phyloP scores from a whole-genome alignment of 2,329 filamentous ascomycete genomes.

The Cercospora brassicicola region DNA sequence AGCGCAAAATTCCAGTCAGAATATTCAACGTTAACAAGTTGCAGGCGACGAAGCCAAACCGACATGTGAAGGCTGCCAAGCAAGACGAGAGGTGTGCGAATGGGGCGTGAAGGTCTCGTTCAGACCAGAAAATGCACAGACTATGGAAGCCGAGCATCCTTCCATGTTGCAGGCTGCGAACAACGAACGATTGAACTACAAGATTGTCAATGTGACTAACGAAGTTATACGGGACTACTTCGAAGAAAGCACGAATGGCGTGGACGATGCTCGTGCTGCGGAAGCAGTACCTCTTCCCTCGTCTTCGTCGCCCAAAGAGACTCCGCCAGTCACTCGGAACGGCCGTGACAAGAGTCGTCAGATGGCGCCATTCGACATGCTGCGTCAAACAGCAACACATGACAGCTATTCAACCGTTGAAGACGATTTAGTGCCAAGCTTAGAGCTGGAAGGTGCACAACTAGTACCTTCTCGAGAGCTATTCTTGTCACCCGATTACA shows the following conservation, averaged over 20 bases:
- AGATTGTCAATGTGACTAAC: constrained; percentile 38
- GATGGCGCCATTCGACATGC: constrained; percentile 10
- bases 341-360: background rate
- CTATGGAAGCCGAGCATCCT: constrained; percentile 34
- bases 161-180: constrained; percentile 33
- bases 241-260: constrained; percentile 26
- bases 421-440: background rate
- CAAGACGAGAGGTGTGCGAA: constrained; percentile 35
- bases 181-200: constrained; percentile 22
- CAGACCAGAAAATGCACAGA: constrained; percentile 35
- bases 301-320: constrained; percentile 6
- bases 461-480: constrained; percentile 22
- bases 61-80: constrained; percentile 36
- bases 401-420: background rate
- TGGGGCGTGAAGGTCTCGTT: constrained; percentile 36
- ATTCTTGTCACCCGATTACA: constrained; percentile 32
- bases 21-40: background rate
- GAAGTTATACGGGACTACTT: constrained; percentile 37
- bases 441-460: constrained; percentile 12
- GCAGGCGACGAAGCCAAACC: constrained; percentile 38
- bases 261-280: constrained; percentile 17
- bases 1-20: background rate
- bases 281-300: constrained; percentile 5
- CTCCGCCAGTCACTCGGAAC: background rate
- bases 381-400: constrained; percentile 5